Evolutionary conservation across 2,329 filamentous ascomycete species (phyloP).

Genomic region (Lasiodiplodia hormozganensis): DNA sequence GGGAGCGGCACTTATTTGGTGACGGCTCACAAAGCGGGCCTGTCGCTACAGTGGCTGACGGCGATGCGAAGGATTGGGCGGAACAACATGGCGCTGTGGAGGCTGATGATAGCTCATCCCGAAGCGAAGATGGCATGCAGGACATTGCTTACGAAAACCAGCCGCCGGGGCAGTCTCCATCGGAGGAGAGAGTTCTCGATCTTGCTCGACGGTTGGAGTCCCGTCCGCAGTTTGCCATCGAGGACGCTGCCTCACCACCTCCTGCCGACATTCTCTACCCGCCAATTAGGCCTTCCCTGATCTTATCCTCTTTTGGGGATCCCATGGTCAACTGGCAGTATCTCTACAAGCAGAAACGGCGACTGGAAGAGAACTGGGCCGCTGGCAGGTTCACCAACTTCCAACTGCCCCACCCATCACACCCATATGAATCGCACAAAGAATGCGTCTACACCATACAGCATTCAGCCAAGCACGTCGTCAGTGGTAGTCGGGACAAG

Average conservation of each 20-base stretch:
- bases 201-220: conserved; percentile 23
- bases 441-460: conserved; percentile 97
- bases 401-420: conserved; percentile 83
- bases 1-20: conserved; percentile 52
- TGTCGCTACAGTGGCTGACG: conserved; percentile 4
- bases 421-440: conserved; percentile 81
- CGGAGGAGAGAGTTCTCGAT: conserved; percentile 29
- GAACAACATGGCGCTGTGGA: conserved; percentile 58
- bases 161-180: conserved; percentile 27
- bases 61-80: conserved; percentile 44
- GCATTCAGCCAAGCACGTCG: conserved; percentile 82
- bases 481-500: conserved; percentile 90
- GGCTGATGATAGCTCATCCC: conserved; percentile 48
- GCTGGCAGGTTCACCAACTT: conserved; percentile 83
- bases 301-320: conserved; percentile 47
- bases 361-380: conserved; percentile 91
- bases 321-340: conserved; percentile 88
- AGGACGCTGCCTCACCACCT: conserved; percentile 26
- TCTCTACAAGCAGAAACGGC: conserved; percentile 84
- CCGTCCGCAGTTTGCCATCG: conserved; percentile 26
- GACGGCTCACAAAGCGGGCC: conserved; percentile 3
- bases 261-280: conserved; percentile 32
- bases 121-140: conserved; percentile 47
- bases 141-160: conserved; percentile 39
- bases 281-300: conserved; percentile 43